phyloP scores from a whole-genome alignment of 2,329 filamentous ascomycete genomes.

The Fusarium tuaranense region DNA sequence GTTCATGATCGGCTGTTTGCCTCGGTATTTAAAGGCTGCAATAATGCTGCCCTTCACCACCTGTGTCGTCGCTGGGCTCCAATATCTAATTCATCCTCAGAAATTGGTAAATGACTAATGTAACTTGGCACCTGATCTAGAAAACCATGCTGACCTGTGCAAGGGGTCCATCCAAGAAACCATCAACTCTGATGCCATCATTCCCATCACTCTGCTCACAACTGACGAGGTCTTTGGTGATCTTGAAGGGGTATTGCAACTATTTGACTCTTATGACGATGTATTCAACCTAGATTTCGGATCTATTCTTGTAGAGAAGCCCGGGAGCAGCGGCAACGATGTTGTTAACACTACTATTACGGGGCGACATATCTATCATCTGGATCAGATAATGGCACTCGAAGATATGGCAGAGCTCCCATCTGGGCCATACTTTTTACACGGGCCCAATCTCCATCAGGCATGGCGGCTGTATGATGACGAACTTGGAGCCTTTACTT shows the following conservation, averaged over 20 bases:
- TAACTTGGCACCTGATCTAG: conserved; percentile 19
- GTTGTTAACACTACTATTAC: background rate
- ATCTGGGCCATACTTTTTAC: conserved; percentile 56
- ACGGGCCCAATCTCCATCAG: conserved; percentile 55
- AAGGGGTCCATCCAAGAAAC: conserved; percentile 57
- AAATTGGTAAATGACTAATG: conserved; percentile 46
- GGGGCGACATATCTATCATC: conserved; percentile 36
- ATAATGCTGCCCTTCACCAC: conserved; percentile 50
- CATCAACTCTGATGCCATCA: conserved; percentile 54
- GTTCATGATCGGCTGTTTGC: background rate
- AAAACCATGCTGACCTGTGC: background rate
- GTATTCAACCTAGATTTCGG: conserved; percentile 55
- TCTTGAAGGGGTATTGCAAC: conserved; percentile 49
- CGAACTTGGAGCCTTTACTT: conserved; percentile 49
- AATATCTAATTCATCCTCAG: conserved; percentile 55
- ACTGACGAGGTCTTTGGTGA: conserved; percentile 53
- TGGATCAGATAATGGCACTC: conserved; percentile 29
- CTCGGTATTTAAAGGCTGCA: background rate
- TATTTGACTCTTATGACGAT: conserved; percentile 52
- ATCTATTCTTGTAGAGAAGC: conserved; percentile 54
- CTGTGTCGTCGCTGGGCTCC: conserved; percentile 51
- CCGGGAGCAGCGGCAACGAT: conserved; percentile 30
- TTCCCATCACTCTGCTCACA: conserved; percentile 55
- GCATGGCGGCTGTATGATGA: conserved; percentile 57
- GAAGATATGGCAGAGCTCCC: conserved; percentile 46